These are phyloP conservation scores for Fusarium sp. DNA, from an alignment of 2,329 filamentous ascomycete species.

Conservation along the genomic window DNA sequence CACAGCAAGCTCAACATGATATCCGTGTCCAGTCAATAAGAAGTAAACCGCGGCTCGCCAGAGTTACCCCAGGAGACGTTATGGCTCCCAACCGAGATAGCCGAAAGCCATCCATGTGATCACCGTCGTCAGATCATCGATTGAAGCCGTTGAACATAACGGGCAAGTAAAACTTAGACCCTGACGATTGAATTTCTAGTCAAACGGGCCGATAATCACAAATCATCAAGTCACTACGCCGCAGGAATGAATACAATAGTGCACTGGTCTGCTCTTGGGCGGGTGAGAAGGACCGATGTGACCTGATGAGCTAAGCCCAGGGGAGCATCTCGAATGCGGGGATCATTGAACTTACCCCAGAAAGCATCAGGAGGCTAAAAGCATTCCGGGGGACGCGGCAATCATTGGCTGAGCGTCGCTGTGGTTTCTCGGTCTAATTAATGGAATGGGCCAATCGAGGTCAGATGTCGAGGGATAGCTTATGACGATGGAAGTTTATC, in stretches of 20 bases:
- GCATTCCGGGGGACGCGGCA: conserved; percentile 3
- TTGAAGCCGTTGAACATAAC: background rate
- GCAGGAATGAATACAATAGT: background rate
- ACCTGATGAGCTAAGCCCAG: conserved; percentile 22
- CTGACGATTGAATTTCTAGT: background rate
- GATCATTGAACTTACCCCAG: conserved; percentile 27
- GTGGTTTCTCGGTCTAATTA: conserved; percentile 23
- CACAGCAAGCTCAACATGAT: too few species aligned
- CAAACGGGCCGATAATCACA: conserved; percentile 20
- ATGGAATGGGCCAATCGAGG: background rate
- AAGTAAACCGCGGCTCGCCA: background rate
- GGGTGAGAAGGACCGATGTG: conserved; percentile 30
- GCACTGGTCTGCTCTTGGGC: background rate
- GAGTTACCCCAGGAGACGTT: background rate
- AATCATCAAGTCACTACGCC: conserved; percentile 1
- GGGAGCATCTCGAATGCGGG: conserved; percentile 27
- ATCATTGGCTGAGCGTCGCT: background rate
- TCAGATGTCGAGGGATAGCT: background rate
- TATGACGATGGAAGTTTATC: background rate
- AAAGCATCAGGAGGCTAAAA: conserved; percentile 16
- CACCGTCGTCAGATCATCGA: background rate
- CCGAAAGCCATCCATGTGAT: background rate
- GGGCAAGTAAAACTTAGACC: background rate
- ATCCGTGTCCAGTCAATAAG: too few species aligned
- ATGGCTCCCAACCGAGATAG: background rate